A percentile compares a stretch with the other conserved stretches of the same genome.
These are phyloP conservation scores for Stramenopiles sp. DNA, from an alignment of 352 stramenopile genomes.

Conservation along the genomic window DNA sequence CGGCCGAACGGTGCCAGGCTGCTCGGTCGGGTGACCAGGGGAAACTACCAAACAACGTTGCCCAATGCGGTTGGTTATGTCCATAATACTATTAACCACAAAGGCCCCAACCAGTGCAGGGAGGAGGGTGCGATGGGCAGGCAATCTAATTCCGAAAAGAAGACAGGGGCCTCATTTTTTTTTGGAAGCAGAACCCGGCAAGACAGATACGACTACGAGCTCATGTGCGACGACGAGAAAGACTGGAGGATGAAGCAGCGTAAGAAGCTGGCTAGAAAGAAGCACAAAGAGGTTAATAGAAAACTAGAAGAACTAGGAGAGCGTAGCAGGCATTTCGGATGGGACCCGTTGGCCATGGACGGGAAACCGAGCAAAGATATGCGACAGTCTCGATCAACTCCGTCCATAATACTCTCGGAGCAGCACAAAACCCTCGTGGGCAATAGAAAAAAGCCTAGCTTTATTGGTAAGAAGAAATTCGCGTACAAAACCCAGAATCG, in stretches of 20 bases:
- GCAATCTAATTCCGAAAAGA: background rate
- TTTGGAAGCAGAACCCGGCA: background rate
- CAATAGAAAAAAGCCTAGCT: background rate
- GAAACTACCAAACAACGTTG: constrained; percentile 4
- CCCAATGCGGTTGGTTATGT: background rate
- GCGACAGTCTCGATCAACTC: background rate
- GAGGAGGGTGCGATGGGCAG: background rate
- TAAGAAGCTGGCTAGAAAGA: background rate
- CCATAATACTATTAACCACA: background rate
- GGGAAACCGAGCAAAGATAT: background rate
- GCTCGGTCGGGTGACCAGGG: background rate
- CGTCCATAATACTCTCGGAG: too few relatives aligned
- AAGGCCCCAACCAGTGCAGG: background rate
- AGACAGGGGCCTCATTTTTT: background rate
- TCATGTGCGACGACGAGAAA: background rate
- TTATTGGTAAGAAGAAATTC: background rate
- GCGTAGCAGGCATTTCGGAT: background rate
- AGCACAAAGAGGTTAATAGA: background rate
- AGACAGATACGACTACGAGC: background rate
- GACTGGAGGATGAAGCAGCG: background rate
- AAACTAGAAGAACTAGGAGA: background rate
- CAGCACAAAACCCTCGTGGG: background rate
- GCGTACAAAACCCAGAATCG: background rate
- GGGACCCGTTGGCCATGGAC: background rate
- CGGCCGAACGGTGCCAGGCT: background rate